Percentiles rank a stretch among this genome's conserved stretches.
These are phyloP conservation scores for Fusarium ramigenum DNA, from an alignment of 2,329 filamentous ascomycete genomes.

Conservation along the genomic window DNA sequence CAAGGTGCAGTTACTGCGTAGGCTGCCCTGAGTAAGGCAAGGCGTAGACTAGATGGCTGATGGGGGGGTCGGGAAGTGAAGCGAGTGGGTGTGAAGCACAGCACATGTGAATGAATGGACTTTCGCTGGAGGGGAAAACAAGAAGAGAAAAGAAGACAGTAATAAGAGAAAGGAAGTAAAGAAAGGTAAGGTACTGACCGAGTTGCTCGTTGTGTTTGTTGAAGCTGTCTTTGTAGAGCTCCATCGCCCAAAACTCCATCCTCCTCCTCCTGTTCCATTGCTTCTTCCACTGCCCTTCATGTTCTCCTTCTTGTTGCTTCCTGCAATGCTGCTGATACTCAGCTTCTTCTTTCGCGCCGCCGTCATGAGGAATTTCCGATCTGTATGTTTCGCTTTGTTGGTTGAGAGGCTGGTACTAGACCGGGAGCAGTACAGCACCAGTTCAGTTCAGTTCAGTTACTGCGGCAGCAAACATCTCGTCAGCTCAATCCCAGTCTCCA, in stretches of 20 bases:
- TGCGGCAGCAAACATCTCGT: conserved; percentile 7
- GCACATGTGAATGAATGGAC: conserved; percentile 5
- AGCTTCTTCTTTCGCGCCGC: conserved; percentile 28
- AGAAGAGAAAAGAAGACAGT: background rate
- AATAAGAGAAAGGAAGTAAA: background rate
- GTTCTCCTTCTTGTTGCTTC: conserved; percentile 22
- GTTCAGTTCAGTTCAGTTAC: background rate
- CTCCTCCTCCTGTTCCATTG: conserved; percentile 17
- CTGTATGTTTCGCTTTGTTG: background rate
- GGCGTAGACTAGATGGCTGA: background rate
- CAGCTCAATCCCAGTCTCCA: conserved; percentile 9
- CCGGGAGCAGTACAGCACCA: background rate
- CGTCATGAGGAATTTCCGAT: conserved; percentile 10
- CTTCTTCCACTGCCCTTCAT: conserved; percentile 25
- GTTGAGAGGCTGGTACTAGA: background rate
- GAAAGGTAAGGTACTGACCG: conserved; percentile 3
- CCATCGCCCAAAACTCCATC: conserved; percentile 35
- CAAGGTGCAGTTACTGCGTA: conserved; percentile 1
- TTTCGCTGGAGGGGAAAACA: background rate
- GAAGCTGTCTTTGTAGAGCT: conserved; percentile 19
- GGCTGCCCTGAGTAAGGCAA: conserved; percentile 18
- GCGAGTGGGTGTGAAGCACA: conserved; percentile 17
- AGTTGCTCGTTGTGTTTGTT: conserved; percentile 7
- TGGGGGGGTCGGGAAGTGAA: conserved; percentile 10
- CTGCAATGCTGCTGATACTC: conserved; percentile 28